A percentile compares a stretch with the other conserved stretches of the same genome.
phyloP scores from a whole-genome alignment of 1,284 basidiomycete species.

The Vanrija pseudolonga region DNA sequence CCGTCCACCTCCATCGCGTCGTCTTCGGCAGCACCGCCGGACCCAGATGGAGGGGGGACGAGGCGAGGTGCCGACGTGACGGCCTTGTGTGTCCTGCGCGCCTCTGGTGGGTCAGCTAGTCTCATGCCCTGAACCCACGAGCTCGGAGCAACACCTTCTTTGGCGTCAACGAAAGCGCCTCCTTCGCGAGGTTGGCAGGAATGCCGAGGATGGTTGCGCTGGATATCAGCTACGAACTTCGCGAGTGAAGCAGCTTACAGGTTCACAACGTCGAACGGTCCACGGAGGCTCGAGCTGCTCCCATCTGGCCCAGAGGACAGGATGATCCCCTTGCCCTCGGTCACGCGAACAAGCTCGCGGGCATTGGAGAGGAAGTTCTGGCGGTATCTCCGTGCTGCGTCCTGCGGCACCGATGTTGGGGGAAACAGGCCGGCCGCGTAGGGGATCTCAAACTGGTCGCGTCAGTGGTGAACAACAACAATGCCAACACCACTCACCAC shows the following conservation, averaged over 20 bases:
- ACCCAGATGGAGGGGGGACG: slow-evolving; percentile 19
- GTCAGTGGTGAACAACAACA: slow-evolving; percentile 1
- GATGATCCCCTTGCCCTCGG: slow-evolving; percentile 45
- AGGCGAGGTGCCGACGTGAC: slow-evolving; percentile 38
- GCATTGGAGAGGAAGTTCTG: slow-evolving; percentile 49
- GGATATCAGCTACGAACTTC: not conserved
- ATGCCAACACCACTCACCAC: slow-evolving; percentile 33
- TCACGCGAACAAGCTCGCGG: slow-evolving; percentile 45
- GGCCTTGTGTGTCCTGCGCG: slow-evolving; percentile 44
- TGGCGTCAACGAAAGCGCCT: slow-evolving; percentile 38
- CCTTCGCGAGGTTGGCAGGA: slow-evolving; percentile 49
- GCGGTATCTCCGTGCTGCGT: slow-evolving; percentile 30
- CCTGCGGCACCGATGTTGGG: slow-evolving; percentile 22
- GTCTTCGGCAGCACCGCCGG: not conserved
- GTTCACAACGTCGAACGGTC: slow-evolving; percentile 46
- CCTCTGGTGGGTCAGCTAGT: slow-evolving; percentile 25
- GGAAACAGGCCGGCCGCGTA: slow-evolving; percentile 46
- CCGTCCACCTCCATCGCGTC: not conserved
- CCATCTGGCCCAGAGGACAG: slow-evolving; percentile 43
- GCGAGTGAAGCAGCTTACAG: slow-evolving; percentile 24
- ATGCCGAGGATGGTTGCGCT: slow-evolving; percentile 46
- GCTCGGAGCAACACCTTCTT: slow-evolving; percentile 44
- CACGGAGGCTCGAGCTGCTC: slow-evolving; percentile 28
- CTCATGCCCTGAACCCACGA: slow-evolving; percentile 29
- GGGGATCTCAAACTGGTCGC: slow-evolving; percentile 44